Evolutionary conservation across 768 basidiomycete genomes (phyloP), one percentile per base, ranked within the genome.

Genomic region (Lepiota venenata): DNA sequence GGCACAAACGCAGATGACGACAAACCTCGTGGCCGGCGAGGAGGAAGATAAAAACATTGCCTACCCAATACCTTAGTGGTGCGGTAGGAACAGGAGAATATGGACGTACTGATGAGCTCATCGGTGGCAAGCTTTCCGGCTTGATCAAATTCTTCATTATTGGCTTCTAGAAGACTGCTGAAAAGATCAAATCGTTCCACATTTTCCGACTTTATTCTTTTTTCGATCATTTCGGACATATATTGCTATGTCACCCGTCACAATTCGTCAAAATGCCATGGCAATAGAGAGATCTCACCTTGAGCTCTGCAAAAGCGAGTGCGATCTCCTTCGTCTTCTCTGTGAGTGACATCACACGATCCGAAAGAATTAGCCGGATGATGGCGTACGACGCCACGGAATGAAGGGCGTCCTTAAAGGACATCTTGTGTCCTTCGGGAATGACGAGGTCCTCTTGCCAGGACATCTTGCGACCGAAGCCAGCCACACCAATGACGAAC

Each of bases 21-120:
- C 59, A 7, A 35, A 79, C 78, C 70, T 82, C 82, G 56, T 82
- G 79, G 14, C 83, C 82, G 32, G 83, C 84, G 12, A 83, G 60
- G n/a, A 83, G 61, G 47, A 75, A 76, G 15, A 77, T 71, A 37
- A 70, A 77, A 27, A 74, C 68, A 54, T 77, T 75, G 8, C 74
- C 74, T 69, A 36, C 25, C 4, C 29, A 38, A 4, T 27, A 10
- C 18, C 15, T 38, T 25, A 5, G n/a, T 5, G 14, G 16, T n/a
- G 7, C 16, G 36, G 43, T 3, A 15, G 37, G 21, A 11, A 35
- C n/a, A 6, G 6, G 12, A 27, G 18, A 9, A 27, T 20, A 37
- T 4, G 4, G 29, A 46, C 59, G 48, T 52, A 68, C 70, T 67
- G 27, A 70, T 67, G 1, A 82, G 58, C 56, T 79, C 78, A 32